These are phyloP conservation scores for Sungouiella thailandica DNA, from an alignment of 805 yeast species.

Conservation along the genomic window DNA sequence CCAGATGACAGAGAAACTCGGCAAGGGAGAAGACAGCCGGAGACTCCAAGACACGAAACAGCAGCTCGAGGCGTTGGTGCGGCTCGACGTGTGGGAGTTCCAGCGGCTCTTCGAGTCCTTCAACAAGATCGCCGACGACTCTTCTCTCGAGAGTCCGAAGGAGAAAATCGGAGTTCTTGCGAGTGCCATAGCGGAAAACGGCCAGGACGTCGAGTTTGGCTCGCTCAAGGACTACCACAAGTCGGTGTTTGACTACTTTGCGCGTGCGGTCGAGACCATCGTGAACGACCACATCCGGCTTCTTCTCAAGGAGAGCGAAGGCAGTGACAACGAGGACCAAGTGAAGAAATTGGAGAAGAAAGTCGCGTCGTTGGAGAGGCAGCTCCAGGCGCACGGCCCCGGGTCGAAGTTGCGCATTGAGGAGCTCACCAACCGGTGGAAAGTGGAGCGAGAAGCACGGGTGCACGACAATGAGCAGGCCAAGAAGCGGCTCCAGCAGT, in stretches of 20 bases:
- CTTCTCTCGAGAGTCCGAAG: slow-evolving; percentile 56
- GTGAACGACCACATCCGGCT: slow-evolving; percentile 50
- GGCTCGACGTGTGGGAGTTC: slow-evolving; percentile 41
- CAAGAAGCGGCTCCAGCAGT: slow-evolving; percentile 42
- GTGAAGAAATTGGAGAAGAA: slow-evolving; percentile 18
- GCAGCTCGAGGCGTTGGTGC: slow-evolving; percentile 39
- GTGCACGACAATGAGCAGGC: slow-evolving; percentile 57
- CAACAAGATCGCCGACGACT: slow-evolving; percentile 51
- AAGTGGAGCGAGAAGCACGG: slow-evolving; percentile 66
- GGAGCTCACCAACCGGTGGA: slow-evolving; percentile 62
- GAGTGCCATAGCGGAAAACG: slow-evolving; percentile 13
- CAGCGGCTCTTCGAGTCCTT: slow-evolving; percentile 47
- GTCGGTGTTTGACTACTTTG: slow-evolving; percentile 49
- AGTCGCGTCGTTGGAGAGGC: slow-evolving; percentile 11
- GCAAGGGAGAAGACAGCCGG: slow-evolving; percentile 15
- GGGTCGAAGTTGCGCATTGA: slow-evolving; percentile 42
- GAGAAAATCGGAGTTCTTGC: slow-evolving; percentile 42
- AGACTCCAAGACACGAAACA: slow-evolving; percentile 25
- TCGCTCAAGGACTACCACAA: slow-evolving; percentile 30
- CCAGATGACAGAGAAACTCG: slow-evolving; percentile 34
- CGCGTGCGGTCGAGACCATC: slow-evolving; percentile 56
- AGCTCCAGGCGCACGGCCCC: slow-evolving; percentile 24
- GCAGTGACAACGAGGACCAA: slow-evolving; percentile 19
- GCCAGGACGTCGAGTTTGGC: not conserved
- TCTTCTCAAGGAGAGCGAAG: slow-evolving; percentile 33